Base-by-base conservation (phyloP, 139 green algal species). In the Trebouxia sp. region DNA sequence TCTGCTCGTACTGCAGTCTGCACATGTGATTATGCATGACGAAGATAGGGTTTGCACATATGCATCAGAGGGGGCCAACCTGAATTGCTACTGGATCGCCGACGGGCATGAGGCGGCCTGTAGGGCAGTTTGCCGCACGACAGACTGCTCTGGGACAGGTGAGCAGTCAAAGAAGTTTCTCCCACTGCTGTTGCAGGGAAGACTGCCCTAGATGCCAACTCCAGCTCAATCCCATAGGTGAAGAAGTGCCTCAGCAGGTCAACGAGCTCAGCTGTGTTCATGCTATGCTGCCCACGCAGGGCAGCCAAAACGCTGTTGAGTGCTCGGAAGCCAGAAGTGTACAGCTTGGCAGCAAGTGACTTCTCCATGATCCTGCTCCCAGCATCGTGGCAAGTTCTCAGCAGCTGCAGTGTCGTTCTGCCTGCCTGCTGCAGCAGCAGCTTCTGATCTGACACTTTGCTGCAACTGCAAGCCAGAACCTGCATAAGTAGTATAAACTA, bases 261-360 rank as follows among this genome's bases (percentile, higher is more conserved):
- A 6, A 72, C 32, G 6, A 72, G 62, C 35, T 72, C 62, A 45
- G 62, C 62, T 72, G 62, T 72, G 35, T 35, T 72, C n/a, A 72
- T 35, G 12, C 62, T 35, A 72, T 72, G 62, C 62, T 72, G 62
- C 26, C 32, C 37, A 1, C 35, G 62, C 35, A 72, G 11, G 35
- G 62, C 20, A 42, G 62, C 62, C 24, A 72, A 15, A 24, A 72
- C 43, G 32, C 62, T 72, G 12, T 72, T 72, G 11, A 72, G 35
- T 12, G 62, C 62, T 26, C 32, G 42, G 62, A 72, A 72, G 12
- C 62, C 62, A 72, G 35, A 32, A 12, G 35, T 43, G 35, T 72
- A 72, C 3, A 72, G 15, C 15, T 41, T 35, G 12, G 37, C 12
- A 9, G 12, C 6, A 17, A 9, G 7, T 12, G 32, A 35, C 32